phyloP scores from a whole-genome alignment of 164 flowering plant species.

The Magnolia sinica region DNA sequence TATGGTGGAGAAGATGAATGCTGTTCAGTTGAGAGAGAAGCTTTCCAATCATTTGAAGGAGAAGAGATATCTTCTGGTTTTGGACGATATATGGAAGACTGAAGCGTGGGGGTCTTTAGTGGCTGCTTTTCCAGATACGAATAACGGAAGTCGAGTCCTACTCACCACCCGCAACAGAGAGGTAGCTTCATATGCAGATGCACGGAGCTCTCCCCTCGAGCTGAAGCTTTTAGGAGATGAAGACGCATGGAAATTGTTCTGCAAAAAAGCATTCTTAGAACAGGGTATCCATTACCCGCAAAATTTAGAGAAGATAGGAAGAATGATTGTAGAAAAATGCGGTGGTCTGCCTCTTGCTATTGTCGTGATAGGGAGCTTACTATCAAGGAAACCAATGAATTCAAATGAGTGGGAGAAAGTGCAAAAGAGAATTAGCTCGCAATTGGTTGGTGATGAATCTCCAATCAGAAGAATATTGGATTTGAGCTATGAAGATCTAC shows the following conservation, averaged over 20 bases:
- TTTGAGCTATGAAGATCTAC: conserved; percentile 9
- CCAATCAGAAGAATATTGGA: neutral
- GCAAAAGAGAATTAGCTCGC: neutral
- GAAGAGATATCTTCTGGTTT: neutral
- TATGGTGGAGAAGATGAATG: neutral
- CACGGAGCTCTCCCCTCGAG: neutral
- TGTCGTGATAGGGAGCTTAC: neutral
- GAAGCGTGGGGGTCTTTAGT: neutral
- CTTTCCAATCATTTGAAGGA: neutral
- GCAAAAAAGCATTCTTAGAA: neutral
- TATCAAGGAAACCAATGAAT: neutral
- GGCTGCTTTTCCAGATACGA: conserved; percentile 33
- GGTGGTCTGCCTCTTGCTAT: neutral
- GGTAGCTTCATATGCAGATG: neutral
- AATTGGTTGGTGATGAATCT: neutral
- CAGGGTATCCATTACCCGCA: neutral
- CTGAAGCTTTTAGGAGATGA: neutral
- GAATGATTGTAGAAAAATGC: neutral
- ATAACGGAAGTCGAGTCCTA: neutral
- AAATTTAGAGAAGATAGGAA: neutral
- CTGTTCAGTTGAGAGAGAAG: too few relatives aligned
- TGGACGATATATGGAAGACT: neutral
- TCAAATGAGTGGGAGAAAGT: conserved; percentile 4
- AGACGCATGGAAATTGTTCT: neutral
- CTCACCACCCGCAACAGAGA: neutral